Conservation (phyloP, 2,329 filamentous ascomycete genomes). For the Aspergillus sp. region DNA sequence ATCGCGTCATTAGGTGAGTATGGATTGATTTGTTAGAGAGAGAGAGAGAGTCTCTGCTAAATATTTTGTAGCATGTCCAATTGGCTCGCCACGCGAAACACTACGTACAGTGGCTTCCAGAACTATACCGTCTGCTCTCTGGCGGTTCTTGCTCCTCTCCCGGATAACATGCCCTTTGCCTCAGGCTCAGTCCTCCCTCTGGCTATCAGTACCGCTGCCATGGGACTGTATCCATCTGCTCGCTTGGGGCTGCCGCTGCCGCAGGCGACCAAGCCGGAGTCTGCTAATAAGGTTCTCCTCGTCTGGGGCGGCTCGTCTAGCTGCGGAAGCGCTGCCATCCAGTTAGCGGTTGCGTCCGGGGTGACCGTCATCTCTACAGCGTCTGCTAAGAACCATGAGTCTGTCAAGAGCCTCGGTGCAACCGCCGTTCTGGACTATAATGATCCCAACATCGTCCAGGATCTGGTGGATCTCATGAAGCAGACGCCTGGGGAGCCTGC, state of each 20-base stretch:
- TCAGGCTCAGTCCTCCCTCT: conserved; percentile 30
- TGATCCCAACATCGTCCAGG: background rate
- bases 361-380: conserved; percentile 32
- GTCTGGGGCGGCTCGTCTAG: conserved; percentile 38
- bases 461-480: background rate
- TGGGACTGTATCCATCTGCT: conserved; percentile 13
- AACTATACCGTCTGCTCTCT: conserved; percentile 18
- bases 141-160: conserved; percentile 18
- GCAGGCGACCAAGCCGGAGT: conserved; percentile 8
- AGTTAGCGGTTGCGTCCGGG: conserved; percentile 33
- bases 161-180: conserved; percentile 21
- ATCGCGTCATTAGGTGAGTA: conserved; percentile 18
- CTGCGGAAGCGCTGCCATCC: conserved; percentile 35
- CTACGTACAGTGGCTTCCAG: conserved; percentile 18
- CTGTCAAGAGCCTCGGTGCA: conserved; percentile 38
- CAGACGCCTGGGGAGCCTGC: background rate
- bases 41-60: no score
- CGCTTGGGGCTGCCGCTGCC: conserved; percentile 15
- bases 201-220: conserved; percentile 21
- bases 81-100: conserved; percentile 14
- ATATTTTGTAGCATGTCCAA: conserved; percentile 11
- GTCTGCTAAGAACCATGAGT: conserved; percentile 20
- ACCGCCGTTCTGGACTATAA: conserved; percentile 7
- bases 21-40: no score
- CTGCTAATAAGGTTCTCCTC: conserved; percentile 19